A percentile compares a stretch with the other conserved stretches of the same genome.
Evolutionary conservation across 306 rosid species (phyloP).

Genomic region (Dicorynia guianensis): DNA sequence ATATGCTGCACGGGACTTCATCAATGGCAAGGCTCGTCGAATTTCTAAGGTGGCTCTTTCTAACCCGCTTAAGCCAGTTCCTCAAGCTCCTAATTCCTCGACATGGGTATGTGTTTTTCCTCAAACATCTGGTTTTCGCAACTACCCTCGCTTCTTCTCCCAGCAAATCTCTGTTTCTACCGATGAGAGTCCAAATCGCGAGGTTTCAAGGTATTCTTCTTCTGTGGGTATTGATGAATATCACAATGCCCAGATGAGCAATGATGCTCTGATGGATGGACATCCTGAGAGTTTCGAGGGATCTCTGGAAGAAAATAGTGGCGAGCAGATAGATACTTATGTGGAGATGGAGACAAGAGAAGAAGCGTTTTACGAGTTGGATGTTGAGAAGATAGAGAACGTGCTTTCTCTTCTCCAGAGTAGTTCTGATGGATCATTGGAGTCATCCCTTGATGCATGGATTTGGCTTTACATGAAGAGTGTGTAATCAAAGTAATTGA

Average conservation of each 20-base stretch:
- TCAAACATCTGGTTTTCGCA: not conserved
- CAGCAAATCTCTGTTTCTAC: constrained; percentile 30
- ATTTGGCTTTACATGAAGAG: constrained; percentile 52
- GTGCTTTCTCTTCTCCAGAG: constrained; percentile 55
- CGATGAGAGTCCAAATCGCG: not conserved
- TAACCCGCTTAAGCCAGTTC: not conserved
- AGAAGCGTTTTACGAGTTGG: constrained; percentile 51
- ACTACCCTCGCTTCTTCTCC: constrained; percentile 47
- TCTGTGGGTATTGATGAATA: constrained; percentile 33
- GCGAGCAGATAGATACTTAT: constrained; percentile 3
- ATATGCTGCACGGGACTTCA: constrained; percentile 16
- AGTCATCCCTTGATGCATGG: constrained; percentile 58
- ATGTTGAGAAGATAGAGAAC: constrained; percentile 59
- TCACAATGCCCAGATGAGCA: constrained; percentile 10
- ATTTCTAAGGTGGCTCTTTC: constrained; percentile 43
- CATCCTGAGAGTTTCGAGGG: not conserved
- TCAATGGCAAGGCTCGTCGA: constrained; percentile 4
- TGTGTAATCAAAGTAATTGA: constrained; percentile 56
- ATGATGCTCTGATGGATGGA: constrained; percentile 24
- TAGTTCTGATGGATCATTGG: constrained; percentile 60
- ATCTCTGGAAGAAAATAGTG: constrained; percentile 22
- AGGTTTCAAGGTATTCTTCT: constrained; percentile 2
- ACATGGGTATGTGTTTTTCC: not conserved
- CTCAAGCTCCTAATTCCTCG: constrained; percentile 7
- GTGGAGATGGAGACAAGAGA: constrained; percentile 5